Percentiles rank a stretch among this genome's conserved stretches.
phyloP scores from a whole-genome alignment of 2,329 filamentous ascomycete species.

The Knufia fluminis region DNA sequence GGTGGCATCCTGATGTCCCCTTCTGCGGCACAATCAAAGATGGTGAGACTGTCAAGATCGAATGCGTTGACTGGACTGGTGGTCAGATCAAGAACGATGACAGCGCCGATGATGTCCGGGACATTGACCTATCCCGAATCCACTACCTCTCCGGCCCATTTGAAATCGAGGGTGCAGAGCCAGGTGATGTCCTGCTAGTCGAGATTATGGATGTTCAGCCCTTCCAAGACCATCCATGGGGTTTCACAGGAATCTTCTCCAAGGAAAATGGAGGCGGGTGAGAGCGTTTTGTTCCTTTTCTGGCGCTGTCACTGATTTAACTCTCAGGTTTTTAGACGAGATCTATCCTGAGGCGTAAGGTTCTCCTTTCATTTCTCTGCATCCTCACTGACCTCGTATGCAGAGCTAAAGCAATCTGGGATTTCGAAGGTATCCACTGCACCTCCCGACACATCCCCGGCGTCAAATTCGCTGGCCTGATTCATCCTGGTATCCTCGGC shows the following conservation, averaged over 20 bases:
- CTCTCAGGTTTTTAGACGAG: constrained; percentile 78
- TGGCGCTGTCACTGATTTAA: too few species aligned
- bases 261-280: constrained; percentile 77
- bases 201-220: constrained; percentile 93
- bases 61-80: constrained; percentile 71
- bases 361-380: not conserved
- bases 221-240: constrained; percentile 76
- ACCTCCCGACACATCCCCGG: constrained; percentile 77
- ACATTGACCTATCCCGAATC: constrained; percentile 73
- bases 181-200: constrained; percentile 74
- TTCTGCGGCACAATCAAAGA: constrained; percentile 63
- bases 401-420: constrained; percentile 63
- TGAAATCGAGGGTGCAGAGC: constrained; percentile 72
- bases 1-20: constrained; percentile 89
- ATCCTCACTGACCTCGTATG: not conserved
- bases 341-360: constrained; percentile 70
- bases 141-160: constrained; percentile 89
- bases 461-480: constrained; percentile 78
- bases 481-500: constrained; percentile 85
- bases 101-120: constrained; percentile 74
- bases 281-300: too few species aligned
- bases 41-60: constrained; percentile 83
- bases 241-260: constrained; percentile 76
- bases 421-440: constrained; percentile 71
- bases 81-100: constrained; percentile 87